Evolutionary conservation across 2,329 filamentous ascomycete species (phyloP), one percentile per base, ranked within the genome.

Genomic region (Fusarium sp.): DNA sequence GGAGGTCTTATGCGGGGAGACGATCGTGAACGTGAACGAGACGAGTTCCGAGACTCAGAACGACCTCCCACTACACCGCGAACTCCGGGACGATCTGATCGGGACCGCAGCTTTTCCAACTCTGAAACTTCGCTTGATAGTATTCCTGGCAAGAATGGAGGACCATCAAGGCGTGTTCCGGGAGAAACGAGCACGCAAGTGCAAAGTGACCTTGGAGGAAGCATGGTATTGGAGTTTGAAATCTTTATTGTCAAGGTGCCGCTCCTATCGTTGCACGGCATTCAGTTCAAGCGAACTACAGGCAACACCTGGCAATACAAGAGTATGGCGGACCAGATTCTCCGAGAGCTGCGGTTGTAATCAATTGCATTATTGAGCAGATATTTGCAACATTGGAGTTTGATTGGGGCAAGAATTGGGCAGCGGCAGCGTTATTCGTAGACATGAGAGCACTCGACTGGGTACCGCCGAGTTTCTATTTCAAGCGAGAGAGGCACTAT

Each of bases 301-400:
- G 95, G 96, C 35, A 95, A 96, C 62, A 98, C 96, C 60, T 98
- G 95, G 94, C 94, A 97, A 79, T 99, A 97, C 82, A 97, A 97
- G 83, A 95, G 93, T 75, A 96, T 98, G 94, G 96, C 96, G 35
- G 94, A 97, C 79, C 94, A 94, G 74, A 97, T 99, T 74, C 83
- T 99, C 71, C 89, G 91, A 75, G 94, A 96, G 78, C 82, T 99
- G 71, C 89, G 90, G 76, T 86, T 98, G 67, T 97, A 81, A 83
- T n/a, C 19, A 41, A 39, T 28, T 43, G 22, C 32, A 67, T 51
- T 28, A 28, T 33, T 37, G 48, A 35, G 40, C 47, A 53, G 22
- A 46, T 15, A 46, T 44, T 43, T 59, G 48, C 40, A 44, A 44
- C 41, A 49, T 37, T 47, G 63, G 52, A 63, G 51, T 57, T 48